phyloP scores from a whole-genome alignment of 495 filamentous ascomycete genomes.

The Neurospora sp. region DNA sequence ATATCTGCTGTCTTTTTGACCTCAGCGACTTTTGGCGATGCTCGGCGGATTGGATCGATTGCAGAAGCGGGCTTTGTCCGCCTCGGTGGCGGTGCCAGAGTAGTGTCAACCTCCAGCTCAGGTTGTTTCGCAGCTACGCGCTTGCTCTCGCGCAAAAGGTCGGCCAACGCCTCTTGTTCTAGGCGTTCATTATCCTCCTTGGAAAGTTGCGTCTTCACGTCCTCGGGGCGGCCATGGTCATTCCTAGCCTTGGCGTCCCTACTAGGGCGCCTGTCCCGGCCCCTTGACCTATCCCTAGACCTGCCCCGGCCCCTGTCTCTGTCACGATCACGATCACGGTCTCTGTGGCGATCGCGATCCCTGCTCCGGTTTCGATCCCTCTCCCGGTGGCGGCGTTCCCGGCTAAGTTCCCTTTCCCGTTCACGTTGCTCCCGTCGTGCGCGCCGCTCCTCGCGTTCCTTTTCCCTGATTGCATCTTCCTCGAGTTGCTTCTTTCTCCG shows the following conservation, averaged over 20 bases:
- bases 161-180: slow-evolving; percentile 43
- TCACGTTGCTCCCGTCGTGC: slow-evolving; percentile 50
- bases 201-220: slow-evolving; percentile 37
- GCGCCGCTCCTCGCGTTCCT: slow-evolving; percentile 46
- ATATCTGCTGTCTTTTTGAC: slow-evolving; percentile 25
- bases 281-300: slow-evolving; percentile 16
- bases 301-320: slow-evolving; percentile 21
- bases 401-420: slow-evolving; percentile 44
- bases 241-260: slow-evolving; percentile 10
- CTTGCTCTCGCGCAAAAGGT: slow-evolving; percentile 45
- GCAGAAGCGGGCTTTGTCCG: slow-evolving; percentile 43
- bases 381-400: slow-evolving; percentile 44
- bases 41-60: slow-evolving; percentile 41
- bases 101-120: slow-evolving; percentile 43
- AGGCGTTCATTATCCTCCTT: slow-evolving; percentile 44
- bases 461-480: slow-evolving; percentile 51
- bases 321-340: slow-evolving; percentile 22
- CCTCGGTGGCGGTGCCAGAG: slow-evolving; percentile 42
- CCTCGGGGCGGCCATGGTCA: slow-evolving; percentile 20
- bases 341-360: slow-evolving; percentile 23
- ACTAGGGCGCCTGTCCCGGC: slow-evolving; percentile 17
- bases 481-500: slow-evolving; percentile 44
- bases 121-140: slow-evolving; percentile 31
- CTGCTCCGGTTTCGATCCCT: slow-evolving; percentile 26
- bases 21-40: slow-evolving; percentile 31